Evolutionary conservation across 306 rosid genomes (phyloP).

Genomic region (Glycine soja): DNA sequence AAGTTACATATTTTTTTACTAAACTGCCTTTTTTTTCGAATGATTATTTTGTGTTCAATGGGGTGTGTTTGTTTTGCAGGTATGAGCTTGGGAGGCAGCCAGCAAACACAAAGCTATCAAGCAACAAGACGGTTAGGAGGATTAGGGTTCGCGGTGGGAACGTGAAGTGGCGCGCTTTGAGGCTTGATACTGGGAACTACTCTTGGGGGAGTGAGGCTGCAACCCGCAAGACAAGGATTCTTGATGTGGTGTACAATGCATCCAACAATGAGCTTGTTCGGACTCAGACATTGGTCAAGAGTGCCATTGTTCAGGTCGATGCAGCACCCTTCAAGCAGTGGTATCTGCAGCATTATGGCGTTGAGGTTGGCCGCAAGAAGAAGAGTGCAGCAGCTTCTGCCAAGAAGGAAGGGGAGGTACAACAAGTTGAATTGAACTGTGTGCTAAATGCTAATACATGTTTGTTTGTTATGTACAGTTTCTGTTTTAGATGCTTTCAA

Average conservation of each 20-base stretch:
- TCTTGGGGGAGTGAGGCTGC: constrained; percentile 76
- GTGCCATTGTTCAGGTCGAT: constrained; percentile 76
- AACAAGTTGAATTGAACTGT: background rate
- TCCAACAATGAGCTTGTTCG: constrained; percentile 75
- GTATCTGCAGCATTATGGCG: constrained; percentile 71
- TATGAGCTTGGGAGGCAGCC: constrained; percentile 75
- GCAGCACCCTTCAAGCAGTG: constrained; percentile 77
- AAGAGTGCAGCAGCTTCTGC: constrained; percentile 46
- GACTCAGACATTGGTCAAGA: constrained; percentile 70
- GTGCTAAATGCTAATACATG: background rate
- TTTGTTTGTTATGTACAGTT: background rate
- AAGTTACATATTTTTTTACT: background rate
- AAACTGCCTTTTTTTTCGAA: background rate
- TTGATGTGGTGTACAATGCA: constrained; percentile 76
- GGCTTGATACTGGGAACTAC: constrained; percentile 74
- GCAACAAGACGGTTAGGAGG: constrained; percentile 72
- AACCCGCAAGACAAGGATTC: constrained; percentile 66
- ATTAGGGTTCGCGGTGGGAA: constrained; percentile 70
- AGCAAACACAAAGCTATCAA: constrained; percentile 70
- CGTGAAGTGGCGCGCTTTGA: constrained; percentile 76
- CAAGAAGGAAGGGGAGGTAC: constrained; percentile 75
- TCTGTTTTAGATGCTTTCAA: background rate
- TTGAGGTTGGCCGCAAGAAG: constrained; percentile 73
- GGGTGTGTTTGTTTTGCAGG: constrained; percentile 46
- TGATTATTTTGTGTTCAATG: background rate